phyloP scores from a whole-genome alignment of 2,329 filamentous ascomycete genomes.

The Dendryphion nanum region DNA sequence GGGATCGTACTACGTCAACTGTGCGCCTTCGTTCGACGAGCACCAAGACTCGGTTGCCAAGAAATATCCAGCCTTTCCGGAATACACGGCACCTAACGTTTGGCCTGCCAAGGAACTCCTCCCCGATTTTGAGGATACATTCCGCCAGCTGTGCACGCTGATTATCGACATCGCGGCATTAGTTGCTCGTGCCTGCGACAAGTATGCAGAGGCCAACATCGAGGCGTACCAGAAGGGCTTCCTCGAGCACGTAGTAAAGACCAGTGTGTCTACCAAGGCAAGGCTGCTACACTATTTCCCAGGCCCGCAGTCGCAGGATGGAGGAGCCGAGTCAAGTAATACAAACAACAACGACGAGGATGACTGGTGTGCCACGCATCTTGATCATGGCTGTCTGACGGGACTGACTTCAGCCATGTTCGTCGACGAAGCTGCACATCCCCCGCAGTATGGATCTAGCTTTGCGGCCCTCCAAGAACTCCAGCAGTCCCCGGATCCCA shows the following conservation, averaged over 20 bases:
- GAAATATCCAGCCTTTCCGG: conserved; percentile 68
- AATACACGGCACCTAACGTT: conserved; percentile 86
- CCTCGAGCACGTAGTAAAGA: conserved; percentile 81
- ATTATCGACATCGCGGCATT: conserved; percentile 88
- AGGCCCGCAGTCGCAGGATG: conserved; percentile 19
- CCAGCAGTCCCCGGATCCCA: conserved; percentile 72
- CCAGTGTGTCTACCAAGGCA: conserved; percentile 86
- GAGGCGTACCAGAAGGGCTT: conserved; percentile 73
- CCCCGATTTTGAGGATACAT: conserved; percentile 70
- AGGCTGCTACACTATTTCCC: conserved; percentile 93
- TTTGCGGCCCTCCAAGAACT: conserved; percentile 67
- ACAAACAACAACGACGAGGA: conserved; percentile 58
- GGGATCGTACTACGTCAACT: conserved; percentile 82
- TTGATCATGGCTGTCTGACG: conserved; percentile 92
- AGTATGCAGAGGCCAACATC: conserved; percentile 77
- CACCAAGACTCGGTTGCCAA: conserved; percentile 49
- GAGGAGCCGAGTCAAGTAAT: conserved; percentile 11
- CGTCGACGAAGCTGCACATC: conserved; percentile 67
- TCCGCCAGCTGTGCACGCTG: conserved; percentile 74
- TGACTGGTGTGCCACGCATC: conserved; percentile 90
- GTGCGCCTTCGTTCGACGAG: conserved; percentile 63
- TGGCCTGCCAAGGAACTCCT: conserved; percentile 73
- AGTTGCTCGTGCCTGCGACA: conserved; percentile 87
- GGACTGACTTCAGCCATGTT: conserved; percentile 96
- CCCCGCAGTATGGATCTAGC: conserved; percentile 28